Percentiles rank a stretch among this genome's conserved stretches.
Evolutionary conservation across 2,329 filamentous ascomycete genomes (phyloP).

Genomic region (Venturia nashicola): DNA sequence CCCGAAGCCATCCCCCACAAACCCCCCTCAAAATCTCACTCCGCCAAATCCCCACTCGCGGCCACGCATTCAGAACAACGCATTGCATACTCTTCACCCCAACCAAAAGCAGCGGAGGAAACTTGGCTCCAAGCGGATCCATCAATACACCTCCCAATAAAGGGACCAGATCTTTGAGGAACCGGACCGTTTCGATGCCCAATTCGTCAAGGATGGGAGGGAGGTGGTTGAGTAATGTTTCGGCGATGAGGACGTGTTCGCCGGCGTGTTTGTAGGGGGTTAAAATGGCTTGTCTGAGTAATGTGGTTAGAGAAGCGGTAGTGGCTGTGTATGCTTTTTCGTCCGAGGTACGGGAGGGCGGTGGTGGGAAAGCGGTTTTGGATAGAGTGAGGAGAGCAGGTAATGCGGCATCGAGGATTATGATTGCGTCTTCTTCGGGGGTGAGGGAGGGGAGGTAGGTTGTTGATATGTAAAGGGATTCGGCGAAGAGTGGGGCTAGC

Average conservation of each 20-base stretch:
- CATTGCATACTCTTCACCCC: slow-evolving; percentile 42
- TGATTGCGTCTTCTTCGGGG: slow-evolving; percentile 55
- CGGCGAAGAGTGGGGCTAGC: slow-evolving; percentile 54
- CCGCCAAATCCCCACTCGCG: slow-evolving; percentile 50
- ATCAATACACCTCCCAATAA: slow-evolving; percentile 52
- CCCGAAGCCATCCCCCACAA: neutral
- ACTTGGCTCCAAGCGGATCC: slow-evolving; percentile 53
- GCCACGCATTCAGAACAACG: slow-evolving; percentile 55
- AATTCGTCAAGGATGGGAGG: slow-evolving; percentile 40
- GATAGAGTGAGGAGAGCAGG: slow-evolving; percentile 50
- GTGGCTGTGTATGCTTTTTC: slow-evolving; percentile 13
- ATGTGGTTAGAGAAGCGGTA: slow-evolving; percentile 29
- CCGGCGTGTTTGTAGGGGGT: slow-evolving; percentile 42
- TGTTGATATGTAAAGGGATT: slow-evolving; percentile 60
- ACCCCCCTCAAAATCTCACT: slow-evolving; percentile 37
- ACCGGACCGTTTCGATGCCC: slow-evolving; percentile 51
- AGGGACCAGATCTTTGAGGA: slow-evolving; percentile 58
- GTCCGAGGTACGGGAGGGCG: slow-evolving; percentile 12
- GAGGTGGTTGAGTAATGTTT: slow-evolving; percentile 42
- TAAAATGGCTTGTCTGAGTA: slow-evolving; percentile 31
- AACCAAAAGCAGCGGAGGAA: slow-evolving; percentile 40
- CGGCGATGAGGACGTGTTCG: slow-evolving; percentile 45
- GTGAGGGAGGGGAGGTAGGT: slow-evolving; percentile 67
- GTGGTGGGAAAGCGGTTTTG: slow-evolving; percentile 21
- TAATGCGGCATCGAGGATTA: slow-evolving; percentile 54